Percentiles rank a stretch among this genome's conserved stretches.
These are phyloP conservation scores for Vicia villosa DNA, from an alignment of 306 rosid species.

Conservation along the genomic window DNA sequence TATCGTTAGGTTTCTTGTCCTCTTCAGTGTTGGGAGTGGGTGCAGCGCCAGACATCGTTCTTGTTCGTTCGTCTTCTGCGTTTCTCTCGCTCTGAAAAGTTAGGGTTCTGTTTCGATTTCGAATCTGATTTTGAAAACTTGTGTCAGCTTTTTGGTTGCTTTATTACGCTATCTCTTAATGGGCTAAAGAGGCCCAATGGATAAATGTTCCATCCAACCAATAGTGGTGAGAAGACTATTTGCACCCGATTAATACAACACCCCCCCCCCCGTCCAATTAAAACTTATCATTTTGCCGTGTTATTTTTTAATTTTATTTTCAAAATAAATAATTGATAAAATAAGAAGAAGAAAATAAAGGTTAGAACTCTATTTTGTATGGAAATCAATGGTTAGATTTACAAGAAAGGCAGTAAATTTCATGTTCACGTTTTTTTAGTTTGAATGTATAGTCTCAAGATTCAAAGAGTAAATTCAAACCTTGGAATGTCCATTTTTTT, in stretches of 20 bases:
- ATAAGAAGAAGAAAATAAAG: no score
- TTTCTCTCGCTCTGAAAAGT: conserved; percentile 8
- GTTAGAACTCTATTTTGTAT: no score
- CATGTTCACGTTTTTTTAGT: no score
- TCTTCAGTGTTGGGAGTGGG: conserved; percentile 55
- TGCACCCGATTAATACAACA: neutral
- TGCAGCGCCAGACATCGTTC: conserved; percentile 50
- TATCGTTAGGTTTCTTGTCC: conserved; percentile 70
- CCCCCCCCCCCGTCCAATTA: neutral
- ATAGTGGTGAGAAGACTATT: neutral
- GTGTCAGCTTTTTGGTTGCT: neutral
- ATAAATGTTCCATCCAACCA: neutral
- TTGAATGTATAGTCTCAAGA: no score
- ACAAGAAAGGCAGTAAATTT: no score
- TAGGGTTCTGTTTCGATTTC: conserved; percentile 37
- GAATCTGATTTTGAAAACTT: neutral
- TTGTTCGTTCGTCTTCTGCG: neutral
- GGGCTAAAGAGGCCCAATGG: neutral
- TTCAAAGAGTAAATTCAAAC: no score
- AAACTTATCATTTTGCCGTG: no score
- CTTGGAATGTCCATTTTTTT: no score
- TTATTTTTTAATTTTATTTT: no score
- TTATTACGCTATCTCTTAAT: neutral
- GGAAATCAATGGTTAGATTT: no score
- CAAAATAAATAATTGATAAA: no score